Conservation (phyloP, 768 basidiomycete species). For the Leucocoprinus sp. region DNA sequence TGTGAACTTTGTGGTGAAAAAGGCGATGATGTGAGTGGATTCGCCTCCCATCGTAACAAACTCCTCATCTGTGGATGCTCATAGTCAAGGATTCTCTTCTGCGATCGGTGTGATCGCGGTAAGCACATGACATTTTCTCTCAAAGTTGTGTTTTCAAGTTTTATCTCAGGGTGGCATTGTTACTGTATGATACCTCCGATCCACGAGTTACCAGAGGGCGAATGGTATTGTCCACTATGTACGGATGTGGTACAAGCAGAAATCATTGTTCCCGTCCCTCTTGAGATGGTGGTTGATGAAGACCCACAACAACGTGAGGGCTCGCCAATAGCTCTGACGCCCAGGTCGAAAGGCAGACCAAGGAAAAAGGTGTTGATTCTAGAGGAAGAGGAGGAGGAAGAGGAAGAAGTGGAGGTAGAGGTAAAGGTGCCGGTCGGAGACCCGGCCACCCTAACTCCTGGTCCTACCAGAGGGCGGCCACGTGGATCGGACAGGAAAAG, state of each 20-base stretch:
- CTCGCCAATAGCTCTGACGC: conserved; percentile 14
- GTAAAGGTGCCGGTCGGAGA: conserved; percentile 16
- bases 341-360: conserved; percentile 18
- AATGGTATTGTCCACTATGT: conserved; percentile 71
- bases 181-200: conserved; percentile 72
- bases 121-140: conserved; percentile 12
- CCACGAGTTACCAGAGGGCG: conserved; percentile 60
- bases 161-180: conserved; percentile 68
- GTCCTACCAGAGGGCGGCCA: too few relatives aligned
- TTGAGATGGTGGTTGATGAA: conserved; percentile 11
- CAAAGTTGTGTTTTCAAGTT: conserved; percentile 2
- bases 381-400: conserved; percentile 27
- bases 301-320: conserved; percentile 10
- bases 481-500: conserved; percentile 16
- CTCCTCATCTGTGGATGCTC: conserved; percentile 8
- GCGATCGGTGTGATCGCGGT: conserved; percentile 93
- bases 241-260: conserved; percentile 22
- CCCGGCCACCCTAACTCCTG: too few relatives aligned
- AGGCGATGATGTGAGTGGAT: conserved; percentile 81
- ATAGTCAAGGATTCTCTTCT: conserved; percentile 78
- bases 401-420: conserved; percentile 23
- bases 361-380: conserved; percentile 13
- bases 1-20: conserved; percentile 84
- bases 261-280: conserved; percentile 8
- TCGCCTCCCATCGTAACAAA: too few relatives aligned